Evolutionary conservation across 2,329 filamentous ascomycete genomes (phyloP), one percentile per base, ranked within the genome.

Genomic region (Lecanicillium sp.): DNA sequence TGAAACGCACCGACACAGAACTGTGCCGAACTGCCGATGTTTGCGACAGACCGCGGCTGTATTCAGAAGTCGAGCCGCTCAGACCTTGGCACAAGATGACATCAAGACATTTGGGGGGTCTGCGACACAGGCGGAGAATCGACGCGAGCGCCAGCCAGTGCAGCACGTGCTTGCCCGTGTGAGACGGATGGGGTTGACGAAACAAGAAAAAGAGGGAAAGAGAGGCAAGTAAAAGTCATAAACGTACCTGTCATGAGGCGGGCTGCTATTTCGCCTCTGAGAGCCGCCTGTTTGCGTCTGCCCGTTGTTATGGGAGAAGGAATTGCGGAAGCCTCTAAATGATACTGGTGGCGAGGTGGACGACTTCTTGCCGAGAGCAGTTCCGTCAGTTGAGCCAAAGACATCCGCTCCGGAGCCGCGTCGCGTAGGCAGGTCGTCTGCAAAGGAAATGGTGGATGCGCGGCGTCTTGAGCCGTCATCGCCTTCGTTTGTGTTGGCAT

Each of bases 211-310:
- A 42, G 33, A 43, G 44, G 34, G 34, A 14, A 5, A 28, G 22
- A 41, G 20, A 38, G 37, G 17, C 30, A 25, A 11, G 41, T 25
- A 19, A 12, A n/a, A 4, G 5, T 12, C 22, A 33, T 18, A 17
- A 11, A 46, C 66, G 61, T 60, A 76, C 72, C 68, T 71, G 41
- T 56, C 49, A 44, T 70, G 66, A 22, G 66, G 62, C 17, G 72
- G 72, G 18, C 72, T 75, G 28, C 62, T 66, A 17, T 56, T 64
- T 39, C 66, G 55, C 33, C 66, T 65, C 17, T 68, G 61, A 36
- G 46, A 54, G 25, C 60, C 63, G 36, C 61, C 58, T 33, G 68
- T 67, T 39, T 60, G 62, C 42, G 68, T 66, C 42, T 69, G n/a
- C n/a, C n/a, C 68, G 4, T 53, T 46, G 18, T 70, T 71, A 44